Evolutionary conservation across 352 stramenopile genomes (phyloP).

Genomic region (Thraustotheca clavata): DNA sequence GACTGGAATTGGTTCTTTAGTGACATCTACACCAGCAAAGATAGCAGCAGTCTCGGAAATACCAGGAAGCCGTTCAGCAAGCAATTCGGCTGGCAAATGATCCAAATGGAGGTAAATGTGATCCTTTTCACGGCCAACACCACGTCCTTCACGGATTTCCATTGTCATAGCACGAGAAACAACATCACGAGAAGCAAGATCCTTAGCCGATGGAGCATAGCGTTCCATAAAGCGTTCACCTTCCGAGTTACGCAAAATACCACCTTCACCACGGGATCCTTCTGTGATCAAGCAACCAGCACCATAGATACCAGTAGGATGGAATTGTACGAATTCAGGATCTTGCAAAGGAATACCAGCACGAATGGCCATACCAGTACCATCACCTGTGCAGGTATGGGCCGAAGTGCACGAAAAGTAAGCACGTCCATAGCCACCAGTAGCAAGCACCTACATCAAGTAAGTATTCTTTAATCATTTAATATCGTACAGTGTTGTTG

Average conservation of each 20-base stretch:
- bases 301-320: constrained; percentile 97
- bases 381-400: constrained; percentile 96
- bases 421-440: constrained; percentile 91
- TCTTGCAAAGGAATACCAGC: constrained; percentile 91
- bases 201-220: constrained; percentile 94
- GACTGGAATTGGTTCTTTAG: constrained; percentile 96
- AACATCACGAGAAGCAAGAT: constrained; percentile 93
- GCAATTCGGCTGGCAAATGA: constrained; percentile 90
- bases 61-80: constrained; percentile 91
- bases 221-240: constrained; percentile 95
- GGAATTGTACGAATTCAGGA: constrained; percentile 97
- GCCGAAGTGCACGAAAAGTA: constrained; percentile 97
- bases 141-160: constrained; percentile 94
- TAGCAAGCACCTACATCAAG: constrained; percentile 81
- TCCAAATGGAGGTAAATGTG: constrained; percentile 97
- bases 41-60: constrained; percentile 96
- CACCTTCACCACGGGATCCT: constrained; percentile 92
- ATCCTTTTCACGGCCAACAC: constrained; percentile 87
- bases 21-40: constrained; percentile 97
- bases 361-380: constrained; percentile 93
- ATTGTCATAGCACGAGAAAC: constrained; percentile 96
- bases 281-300: constrained; percentile 97
- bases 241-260: constrained; percentile 92
- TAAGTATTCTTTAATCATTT: not conserved
- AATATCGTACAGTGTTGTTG: constrained; percentile 43